phyloP scores from a whole-genome alignment of 192 early-diverging fungal species.

The Dissophora globulifera region DNA sequence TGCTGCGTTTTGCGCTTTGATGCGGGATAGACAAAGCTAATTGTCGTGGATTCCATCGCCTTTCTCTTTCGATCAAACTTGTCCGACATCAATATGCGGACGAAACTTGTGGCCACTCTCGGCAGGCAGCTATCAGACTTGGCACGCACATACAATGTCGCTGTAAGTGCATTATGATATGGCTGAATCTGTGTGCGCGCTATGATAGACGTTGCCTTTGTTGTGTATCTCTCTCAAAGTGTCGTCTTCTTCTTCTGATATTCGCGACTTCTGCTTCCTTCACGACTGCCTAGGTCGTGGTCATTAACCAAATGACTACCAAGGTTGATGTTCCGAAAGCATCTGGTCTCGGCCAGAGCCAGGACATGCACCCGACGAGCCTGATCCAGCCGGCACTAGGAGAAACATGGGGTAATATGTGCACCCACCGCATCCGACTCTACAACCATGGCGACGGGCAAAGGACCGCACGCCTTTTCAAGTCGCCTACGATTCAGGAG shows the following conservation, averaged over 20 bases:
- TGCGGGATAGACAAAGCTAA: slow-evolving; percentile 22
- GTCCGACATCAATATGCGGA: slow-evolving; percentile 27
- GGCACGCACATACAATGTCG: slow-evolving; percentile 22
- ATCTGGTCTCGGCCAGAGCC: no score
- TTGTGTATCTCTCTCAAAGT: no score
- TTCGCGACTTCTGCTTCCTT: no score
- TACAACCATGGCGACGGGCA: not conserved
- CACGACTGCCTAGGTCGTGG: slow-evolving; percentile 23
- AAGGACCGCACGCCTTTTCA: slow-evolving; percentile 36
- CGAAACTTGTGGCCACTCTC: slow-evolving; percentile 26
- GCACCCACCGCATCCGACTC: slow-evolving; percentile 37
- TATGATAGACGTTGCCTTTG: no score
- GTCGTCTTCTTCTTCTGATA: not conserved
- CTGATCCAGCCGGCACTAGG: slow-evolving; percentile 48
- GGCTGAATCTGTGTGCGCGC: no score
- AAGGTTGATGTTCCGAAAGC: slow-evolving; percentile 14
- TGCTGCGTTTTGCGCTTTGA: not conserved
- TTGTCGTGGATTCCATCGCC: slow-evolving; percentile 43
- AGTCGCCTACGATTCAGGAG: slow-evolving; percentile 33
- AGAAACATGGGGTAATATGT: slow-evolving; percentile 44
- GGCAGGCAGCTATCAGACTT: slow-evolving; percentile 19
- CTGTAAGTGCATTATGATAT: slow-evolving; percentile 25
- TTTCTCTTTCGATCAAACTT: slow-evolving; percentile 47
- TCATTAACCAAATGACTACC: slow-evolving; percentile 54
- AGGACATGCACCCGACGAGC: no score